A percentile compares a stretch with the other conserved stretches of the same genome.
These are phyloP conservation scores for Fusarium sp. DNA, from an alignment of 2,329 filamentous ascomycete species.

Conservation along the genomic window DNA sequence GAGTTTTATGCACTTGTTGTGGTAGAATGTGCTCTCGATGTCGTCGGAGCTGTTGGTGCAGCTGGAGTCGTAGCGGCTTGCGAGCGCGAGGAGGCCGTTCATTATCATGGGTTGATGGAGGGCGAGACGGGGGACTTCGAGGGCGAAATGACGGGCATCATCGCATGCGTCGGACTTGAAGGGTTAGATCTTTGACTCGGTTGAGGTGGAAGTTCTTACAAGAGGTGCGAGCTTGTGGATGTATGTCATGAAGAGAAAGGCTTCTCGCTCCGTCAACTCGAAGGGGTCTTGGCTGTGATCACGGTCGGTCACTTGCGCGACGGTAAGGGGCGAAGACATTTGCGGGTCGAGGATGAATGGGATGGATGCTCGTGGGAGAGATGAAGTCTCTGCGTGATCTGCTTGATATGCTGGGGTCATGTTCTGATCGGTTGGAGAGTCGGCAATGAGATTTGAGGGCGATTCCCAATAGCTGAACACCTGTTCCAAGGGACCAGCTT, in stretches of 20 bases:
- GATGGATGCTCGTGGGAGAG: background rate
- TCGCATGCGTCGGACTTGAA: background rate
- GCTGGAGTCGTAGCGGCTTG: conserved; percentile 1
- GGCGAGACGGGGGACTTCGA: background rate
- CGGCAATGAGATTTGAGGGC: background rate
- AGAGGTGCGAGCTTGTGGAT: background rate
- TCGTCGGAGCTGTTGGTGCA: background rate
- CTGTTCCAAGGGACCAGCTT: fast-evolving
- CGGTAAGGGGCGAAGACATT: fast-evolving
- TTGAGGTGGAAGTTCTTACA: background rate
- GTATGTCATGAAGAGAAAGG: conserved; percentile 8
- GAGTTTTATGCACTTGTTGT: background rate
- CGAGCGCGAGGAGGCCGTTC: background rate
- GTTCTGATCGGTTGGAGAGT: background rate
- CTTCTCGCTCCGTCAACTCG: background rate
- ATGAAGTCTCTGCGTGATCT: background rate
- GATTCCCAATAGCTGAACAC: background rate
- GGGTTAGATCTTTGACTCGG: background rate
- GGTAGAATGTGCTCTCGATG: conserved; percentile 3
- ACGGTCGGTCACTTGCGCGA: fast-evolving
- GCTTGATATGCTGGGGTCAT: background rate
- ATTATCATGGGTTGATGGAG: conserved; percentile 5
- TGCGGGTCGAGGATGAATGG: background rate
- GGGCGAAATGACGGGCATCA: background rate
- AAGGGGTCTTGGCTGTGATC: background rate